Percentiles rank a stretch among this genome's conserved stretches.
Evolutionary conservation across 2,329 filamentous ascomycete genomes (phyloP).

Genomic region (Exserohilum turcica): DNA sequence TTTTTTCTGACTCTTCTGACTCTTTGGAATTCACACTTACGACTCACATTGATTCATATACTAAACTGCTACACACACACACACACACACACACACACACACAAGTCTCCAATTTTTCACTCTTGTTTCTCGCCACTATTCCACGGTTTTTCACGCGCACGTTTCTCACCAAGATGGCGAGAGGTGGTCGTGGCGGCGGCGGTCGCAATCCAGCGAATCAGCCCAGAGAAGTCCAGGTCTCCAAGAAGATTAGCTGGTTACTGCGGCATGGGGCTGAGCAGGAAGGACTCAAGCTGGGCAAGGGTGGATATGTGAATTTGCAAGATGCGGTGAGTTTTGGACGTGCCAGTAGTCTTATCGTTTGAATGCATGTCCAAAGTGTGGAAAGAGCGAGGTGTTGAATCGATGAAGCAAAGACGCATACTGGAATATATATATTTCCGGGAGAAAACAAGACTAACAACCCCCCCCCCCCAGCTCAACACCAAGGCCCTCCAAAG

Average conservation of each 20-base stretch:
- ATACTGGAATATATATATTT: background rate
- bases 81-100: too few species aligned
- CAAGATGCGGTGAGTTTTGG: slow-evolving; percentile 59
- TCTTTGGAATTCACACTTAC: too few species aligned
- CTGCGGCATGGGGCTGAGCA: slow-evolving; percentile 66
- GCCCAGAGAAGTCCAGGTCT: slow-evolving; percentile 53
- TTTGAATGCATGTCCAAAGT: background rate
- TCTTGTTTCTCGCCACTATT: slow-evolving; percentile 23
- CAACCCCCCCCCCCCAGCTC: slow-evolving; percentile 50
- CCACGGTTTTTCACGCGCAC: slow-evolving; percentile 18
- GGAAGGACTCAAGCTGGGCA: slow-evolving; percentile 63
- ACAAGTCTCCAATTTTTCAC: too few species aligned
- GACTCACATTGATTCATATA: too few species aligned
- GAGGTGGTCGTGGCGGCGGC: slow-evolving; percentile 43
- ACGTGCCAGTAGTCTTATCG: background rate
- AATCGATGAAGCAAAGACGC: background rate
- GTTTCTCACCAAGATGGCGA: slow-evolving; percentile 27
- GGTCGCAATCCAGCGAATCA: slow-evolving; percentile 46
- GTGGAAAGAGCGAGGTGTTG: background rate
- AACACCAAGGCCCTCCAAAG: slow-evolving; percentile 66
- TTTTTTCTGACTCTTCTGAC: too few species aligned
- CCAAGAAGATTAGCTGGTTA: slow-evolving; percentile 58
- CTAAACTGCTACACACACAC: too few species aligned
- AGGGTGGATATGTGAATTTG: slow-evolving; percentile 65
- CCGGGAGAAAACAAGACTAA: slow-evolving; percentile 2